These are phyloP conservation scores for Rickenella mellea DNA, from an alignment of 768 basidiomycete species.

Conservation along the genomic window DNA sequence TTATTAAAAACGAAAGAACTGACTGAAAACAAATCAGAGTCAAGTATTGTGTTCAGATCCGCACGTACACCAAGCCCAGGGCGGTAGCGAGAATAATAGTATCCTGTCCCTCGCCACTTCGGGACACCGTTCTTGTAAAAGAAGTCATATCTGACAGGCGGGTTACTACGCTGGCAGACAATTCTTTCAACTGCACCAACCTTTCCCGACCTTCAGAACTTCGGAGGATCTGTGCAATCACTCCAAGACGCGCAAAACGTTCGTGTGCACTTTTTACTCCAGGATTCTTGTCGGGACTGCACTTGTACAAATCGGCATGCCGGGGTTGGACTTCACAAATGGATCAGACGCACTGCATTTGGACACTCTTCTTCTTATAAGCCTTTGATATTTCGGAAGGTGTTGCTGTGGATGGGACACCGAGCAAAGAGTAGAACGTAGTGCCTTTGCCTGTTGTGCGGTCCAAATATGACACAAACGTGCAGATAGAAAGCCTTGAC, in stretches of 20 bases:
- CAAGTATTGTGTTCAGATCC: too few species aligned
- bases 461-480: neutral
- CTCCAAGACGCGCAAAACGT: slow-evolving; percentile 85
- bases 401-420: slow-evolving; percentile 65
- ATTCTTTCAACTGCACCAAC: slow-evolving; percentile 29
- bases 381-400: slow-evolving; percentile 77
- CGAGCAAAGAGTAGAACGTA: slow-evolving; percentile 94
- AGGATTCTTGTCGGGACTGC: slow-evolving; percentile 93
- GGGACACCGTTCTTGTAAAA: slow-evolving; percentile 99
- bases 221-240: slow-evolving; percentile 74
- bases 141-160: slow-evolving; percentile 60
- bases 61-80: slow-evolving; percentile 76
- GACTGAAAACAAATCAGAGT: slow-evolving; percentile 36
- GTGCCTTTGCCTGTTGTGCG: slow-evolving; percentile 60
- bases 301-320: neutral
- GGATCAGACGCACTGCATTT: slow-evolving; percentile 69
- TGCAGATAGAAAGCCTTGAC: neutral
- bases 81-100: slow-evolving; percentile 93
- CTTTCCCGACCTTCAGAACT: slow-evolving; percentile 67
- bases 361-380: slow-evolving; percentile 85
- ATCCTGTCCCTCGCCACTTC: slow-evolving; percentile 91
- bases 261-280: slow-evolving; percentile 75
- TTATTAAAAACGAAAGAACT: slow-evolving; percentile 66
- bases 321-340: too few species aligned
- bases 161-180: slow-evolving; percentile 3